Percentiles rank a stretch among this genome's conserved stretches.
phyloP scores from a whole-genome alignment of 768 basidiomycete genomes.

The Amanita jacksonii region DNA sequence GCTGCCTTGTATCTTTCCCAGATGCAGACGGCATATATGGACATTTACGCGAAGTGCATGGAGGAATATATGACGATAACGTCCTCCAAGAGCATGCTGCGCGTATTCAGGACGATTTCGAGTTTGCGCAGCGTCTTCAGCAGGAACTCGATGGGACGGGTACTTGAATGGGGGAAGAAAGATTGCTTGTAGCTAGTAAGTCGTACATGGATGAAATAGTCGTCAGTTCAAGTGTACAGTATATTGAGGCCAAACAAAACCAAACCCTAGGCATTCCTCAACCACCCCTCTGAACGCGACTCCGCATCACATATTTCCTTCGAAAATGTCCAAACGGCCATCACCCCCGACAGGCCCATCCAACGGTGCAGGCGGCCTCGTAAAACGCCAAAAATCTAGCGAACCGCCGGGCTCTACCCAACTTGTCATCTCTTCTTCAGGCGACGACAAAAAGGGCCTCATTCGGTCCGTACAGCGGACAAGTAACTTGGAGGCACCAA shows the following conservation, averaged over 20 bases:
- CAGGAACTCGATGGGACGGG: no score
- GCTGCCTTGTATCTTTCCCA: constrained; percentile 35
- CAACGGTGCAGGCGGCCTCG: constrained; percentile 30
- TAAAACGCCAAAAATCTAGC: constrained; percentile 52
- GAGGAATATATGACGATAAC: constrained; percentile 16
- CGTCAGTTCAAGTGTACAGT: no score
- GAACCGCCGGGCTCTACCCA: constrained; percentile 44
- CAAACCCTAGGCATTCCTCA: no score
- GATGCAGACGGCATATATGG: constrained; percentile 15
- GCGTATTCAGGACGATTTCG: no score
- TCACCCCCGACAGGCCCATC: constrained; percentile 36
- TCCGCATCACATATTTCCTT: not conserved
- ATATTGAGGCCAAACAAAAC: no score
- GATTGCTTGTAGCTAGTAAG: no score
- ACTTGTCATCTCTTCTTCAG: constrained; percentile 66
- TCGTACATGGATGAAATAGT: no score
- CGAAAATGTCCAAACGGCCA: constrained; percentile 66
- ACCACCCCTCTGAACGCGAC: no score
- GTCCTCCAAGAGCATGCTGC: no score
- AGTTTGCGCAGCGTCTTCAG: no score
- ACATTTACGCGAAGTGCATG: constrained; percentile 28
- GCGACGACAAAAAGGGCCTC: constrained; percentile 70
- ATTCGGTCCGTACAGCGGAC: constrained; percentile 84
- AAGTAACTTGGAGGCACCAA: constrained; percentile 89
- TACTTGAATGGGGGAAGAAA: no score